Conservation (phyloP, 2,329 filamentous ascomycete species). For the Fusarium subglutinans region DNA sequence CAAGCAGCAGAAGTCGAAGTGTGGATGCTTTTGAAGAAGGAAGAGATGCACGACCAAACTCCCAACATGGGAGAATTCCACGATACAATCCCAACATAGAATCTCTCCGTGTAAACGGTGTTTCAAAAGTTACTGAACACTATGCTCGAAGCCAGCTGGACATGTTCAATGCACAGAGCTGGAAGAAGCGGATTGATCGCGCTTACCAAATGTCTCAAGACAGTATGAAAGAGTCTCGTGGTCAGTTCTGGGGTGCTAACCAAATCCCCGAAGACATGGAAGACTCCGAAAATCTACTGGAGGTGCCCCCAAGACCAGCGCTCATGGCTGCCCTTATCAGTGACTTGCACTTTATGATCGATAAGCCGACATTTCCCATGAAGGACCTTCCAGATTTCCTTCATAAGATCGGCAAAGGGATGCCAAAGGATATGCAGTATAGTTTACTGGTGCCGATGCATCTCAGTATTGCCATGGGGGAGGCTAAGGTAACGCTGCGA, state of each 20-base stretch:
- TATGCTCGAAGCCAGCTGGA: constrained; percentile 81
- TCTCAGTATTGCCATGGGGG: constrained; percentile 88
- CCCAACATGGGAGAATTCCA: constrained; percentile 57
- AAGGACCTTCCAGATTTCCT: constrained; percentile 85
- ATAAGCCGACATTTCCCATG: constrained; percentile 92
- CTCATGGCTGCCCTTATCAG: constrained; percentile 83
- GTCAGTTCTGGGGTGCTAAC: constrained; percentile 83
- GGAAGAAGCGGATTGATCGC: constrained; percentile 89
- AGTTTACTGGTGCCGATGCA: constrained; percentile 90
- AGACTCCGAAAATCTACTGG: constrained; percentile 84
- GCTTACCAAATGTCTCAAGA: constrained; percentile 74
- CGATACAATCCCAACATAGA: constrained; percentile 85
- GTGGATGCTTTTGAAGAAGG: constrained; percentile 54
- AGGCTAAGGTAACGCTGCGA: constrained; percentile 84
- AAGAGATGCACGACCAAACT: constrained; percentile 44
- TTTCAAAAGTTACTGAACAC: constrained; percentile 75
- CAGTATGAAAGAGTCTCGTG: constrained; percentile 81
- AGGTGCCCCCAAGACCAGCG: constrained; percentile 84
- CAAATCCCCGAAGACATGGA: constrained; percentile 83
- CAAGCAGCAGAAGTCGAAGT: constrained; percentile 64
- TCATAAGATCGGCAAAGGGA: constrained; percentile 92
- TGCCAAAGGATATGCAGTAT: constrained; percentile 92
- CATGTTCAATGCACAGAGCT: constrained; percentile 85
- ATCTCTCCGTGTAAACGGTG: constrained; percentile 70
- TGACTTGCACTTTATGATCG: constrained; percentile 84